A percentile compares a stretch with the other conserved stretches of the same genome.
Conservation (phyloP, 75 land plant genomes). For the Sequoia sempervirens region DNA sequence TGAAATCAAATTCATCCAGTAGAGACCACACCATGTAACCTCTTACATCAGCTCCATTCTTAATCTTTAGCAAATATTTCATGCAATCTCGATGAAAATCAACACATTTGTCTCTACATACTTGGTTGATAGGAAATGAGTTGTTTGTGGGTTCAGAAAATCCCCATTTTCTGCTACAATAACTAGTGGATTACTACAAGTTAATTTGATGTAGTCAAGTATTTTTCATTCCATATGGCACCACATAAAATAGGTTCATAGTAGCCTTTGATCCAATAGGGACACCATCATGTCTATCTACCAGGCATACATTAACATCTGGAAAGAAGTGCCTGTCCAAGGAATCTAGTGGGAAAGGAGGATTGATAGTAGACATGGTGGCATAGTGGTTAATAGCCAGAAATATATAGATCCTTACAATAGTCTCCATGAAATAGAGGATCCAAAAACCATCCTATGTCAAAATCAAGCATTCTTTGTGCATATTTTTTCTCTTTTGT, state of each 20-base stretch:
- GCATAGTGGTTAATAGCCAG: constrained; percentile 31
- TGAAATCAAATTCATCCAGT: constrained; percentile 14
- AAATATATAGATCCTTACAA: constrained; percentile 25
- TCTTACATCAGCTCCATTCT: constrained; percentile 17
- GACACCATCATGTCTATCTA: neutral
- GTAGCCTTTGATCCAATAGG: neutral
- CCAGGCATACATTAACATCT: constrained; percentile 17
- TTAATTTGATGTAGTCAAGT: constrained; percentile 6
- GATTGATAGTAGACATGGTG: constrained; percentile 13
- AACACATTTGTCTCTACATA: neutral
- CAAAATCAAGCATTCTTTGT: constrained; percentile 11
- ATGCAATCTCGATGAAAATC: neutral
- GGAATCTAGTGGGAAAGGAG: neutral
- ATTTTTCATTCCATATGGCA: constrained; percentile 16
- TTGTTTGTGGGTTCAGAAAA: neutral
- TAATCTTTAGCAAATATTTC: neutral
- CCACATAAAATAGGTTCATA: constrained; percentile 7
- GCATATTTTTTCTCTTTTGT: constrained; percentile 14
- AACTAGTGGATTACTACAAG: constrained; percentile 9
- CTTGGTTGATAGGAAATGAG: neutral
- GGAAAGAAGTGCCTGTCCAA: constrained; percentile 12
- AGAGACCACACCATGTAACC: constrained; percentile 22
- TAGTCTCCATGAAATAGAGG: constrained; percentile 24
- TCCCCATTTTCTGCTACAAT: constrained; percentile 16
- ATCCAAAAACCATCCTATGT: constrained; percentile 25